These are phyloP conservation scores for Penicillium expansum DNA, from an alignment of 2,329 filamentous ascomycete species.

Conservation along the genomic window DNA sequence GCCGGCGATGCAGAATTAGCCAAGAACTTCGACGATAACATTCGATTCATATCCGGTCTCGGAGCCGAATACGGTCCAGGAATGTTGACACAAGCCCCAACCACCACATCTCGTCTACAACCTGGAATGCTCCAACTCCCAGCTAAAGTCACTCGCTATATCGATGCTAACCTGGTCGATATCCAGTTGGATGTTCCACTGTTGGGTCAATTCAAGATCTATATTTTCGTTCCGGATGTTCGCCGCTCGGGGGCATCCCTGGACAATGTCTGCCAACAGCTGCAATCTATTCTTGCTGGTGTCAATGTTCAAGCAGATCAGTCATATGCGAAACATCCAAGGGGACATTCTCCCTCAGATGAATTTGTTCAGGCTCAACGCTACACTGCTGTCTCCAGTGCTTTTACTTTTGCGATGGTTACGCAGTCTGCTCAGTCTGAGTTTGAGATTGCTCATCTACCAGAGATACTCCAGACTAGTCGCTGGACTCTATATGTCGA, in stretches of 20 bases:
- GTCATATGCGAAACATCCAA: conserved; percentile 62
- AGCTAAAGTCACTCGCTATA: conserved; percentile 68
- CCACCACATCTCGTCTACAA: conserved; percentile 36
- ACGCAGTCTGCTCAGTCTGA: conserved; percentile 62
- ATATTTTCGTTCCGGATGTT: conserved; percentile 66
- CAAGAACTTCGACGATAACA: conserved; percentile 67
- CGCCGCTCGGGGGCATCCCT: conserved; percentile 58
- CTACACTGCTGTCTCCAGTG: conserved; percentile 65
- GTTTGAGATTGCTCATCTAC: conserved; percentile 66
- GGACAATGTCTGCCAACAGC: conserved; percentile 55
- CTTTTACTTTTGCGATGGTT: conserved; percentile 68
- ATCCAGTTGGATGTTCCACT: conserved; percentile 75
- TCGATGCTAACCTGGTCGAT: conserved; percentile 75
- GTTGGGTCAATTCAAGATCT: conserved; percentile 73
- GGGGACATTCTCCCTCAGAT: conserved; percentile 59
- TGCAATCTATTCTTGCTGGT: conserved; percentile 56
- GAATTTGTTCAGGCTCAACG: conserved; percentile 65
- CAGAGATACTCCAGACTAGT: conserved; percentile 60
- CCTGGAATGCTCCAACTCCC: conserved; percentile 57
- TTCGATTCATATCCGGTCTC: conserved; percentile 70
- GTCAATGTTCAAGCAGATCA: conserved; percentile 58
- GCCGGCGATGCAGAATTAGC: conserved; percentile 63
- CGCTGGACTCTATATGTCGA: conserved; percentile 73
- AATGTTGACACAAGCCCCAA: conserved; percentile 53
- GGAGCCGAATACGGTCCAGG: conserved; percentile 67